Evolutionary conservation across 2,329 filamentous ascomycete species (phyloP), one percentile per base, ranked within the genome.

Genomic region (Diplodia scrobiculata): DNA sequence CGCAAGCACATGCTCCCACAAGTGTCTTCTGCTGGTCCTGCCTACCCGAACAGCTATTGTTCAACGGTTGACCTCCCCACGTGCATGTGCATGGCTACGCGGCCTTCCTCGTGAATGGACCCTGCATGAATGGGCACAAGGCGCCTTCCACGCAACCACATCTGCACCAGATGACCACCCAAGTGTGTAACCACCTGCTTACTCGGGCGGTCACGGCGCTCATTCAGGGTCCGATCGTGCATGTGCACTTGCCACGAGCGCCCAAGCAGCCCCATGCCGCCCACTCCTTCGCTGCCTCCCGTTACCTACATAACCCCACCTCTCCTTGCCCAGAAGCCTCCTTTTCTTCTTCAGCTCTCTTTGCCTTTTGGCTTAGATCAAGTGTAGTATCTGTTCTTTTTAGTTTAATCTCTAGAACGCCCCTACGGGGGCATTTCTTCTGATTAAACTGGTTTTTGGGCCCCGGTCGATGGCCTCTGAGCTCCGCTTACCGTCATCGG

Each of bases 401-500:
- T 45, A 63, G 60, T 53, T 53, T 53, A 63, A 53, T 53, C 48
- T 19, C 48, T 53, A 48, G 34, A 53, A 63, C 34, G 32, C 41
- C 17, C 45, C 60, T 53, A 63, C 60, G 48, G 60, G 45, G 48
- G 48, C 60, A 45, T 63, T 45, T 45, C 45, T 53, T 2, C 5
- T 53, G 34, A 53, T 52, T 53, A 41, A 45, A 53, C 60, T n/a
- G n/a, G 60, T 93, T 90, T 89, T 91, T 91, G 83, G 71, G 78
- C 68, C 72, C 68, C 71, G 84, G 73, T 79, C 76, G 75, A 72
- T 74, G 78, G 74, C 84, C 87, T 85, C 88, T 90, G 87, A 83
- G 87, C 89, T 91, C 58, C 90, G 89, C 87, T 80, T 83, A 89
- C 84, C 41, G 84, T 77, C 77, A 76, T 72, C 75, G 76, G 73